Conservation (phyloP, 768 basidiomycete genomes). For the Mycena alexandri region DNA sequence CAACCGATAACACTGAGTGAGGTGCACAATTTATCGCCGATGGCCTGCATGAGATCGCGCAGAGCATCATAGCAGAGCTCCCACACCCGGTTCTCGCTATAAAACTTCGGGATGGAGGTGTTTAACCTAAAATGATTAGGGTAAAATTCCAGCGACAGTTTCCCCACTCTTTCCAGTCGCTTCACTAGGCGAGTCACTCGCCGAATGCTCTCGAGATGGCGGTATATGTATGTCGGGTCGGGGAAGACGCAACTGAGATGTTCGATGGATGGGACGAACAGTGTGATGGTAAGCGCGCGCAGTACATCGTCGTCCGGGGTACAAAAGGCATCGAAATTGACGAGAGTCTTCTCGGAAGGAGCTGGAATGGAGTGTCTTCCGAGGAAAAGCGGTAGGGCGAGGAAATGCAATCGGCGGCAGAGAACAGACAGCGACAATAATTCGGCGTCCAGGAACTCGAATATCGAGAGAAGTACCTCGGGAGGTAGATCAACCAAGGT, state of each 20-base stretch:
- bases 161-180: conserved; percentile 5
- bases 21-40: neutral
- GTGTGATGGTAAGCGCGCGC: conserved; percentile 10
- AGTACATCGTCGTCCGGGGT: neutral
- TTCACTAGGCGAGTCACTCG: conserved; percentile 9
- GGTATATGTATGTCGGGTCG: neutral
- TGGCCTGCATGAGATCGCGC: neutral
- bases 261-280: conserved; percentile 22
- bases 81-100: conserved; percentile 1
- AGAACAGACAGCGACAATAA: conserved; percentile 12
- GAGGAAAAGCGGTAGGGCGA: conserved; percentile 21
- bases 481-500: conserved; percentile 7
- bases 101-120: neutral
- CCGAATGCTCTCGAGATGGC: neutral
- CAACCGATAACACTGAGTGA: conserved; percentile 9
- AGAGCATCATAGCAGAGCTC: conserved; percentile 7
- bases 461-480: conserved; percentile 15
- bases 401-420: conserved; percentile 25
- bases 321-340: neutral
- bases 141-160: conserved; percentile 5
- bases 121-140: neutral
- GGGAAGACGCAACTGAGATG: conserved; percentile 16
- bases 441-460: conserved; percentile 6
- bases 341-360: neutral
- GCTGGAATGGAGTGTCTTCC: neutral